Evolutionary conservation across 2,329 filamentous ascomycete species (phyloP).

Genomic region (Xylaria hypoxylon): DNA sequence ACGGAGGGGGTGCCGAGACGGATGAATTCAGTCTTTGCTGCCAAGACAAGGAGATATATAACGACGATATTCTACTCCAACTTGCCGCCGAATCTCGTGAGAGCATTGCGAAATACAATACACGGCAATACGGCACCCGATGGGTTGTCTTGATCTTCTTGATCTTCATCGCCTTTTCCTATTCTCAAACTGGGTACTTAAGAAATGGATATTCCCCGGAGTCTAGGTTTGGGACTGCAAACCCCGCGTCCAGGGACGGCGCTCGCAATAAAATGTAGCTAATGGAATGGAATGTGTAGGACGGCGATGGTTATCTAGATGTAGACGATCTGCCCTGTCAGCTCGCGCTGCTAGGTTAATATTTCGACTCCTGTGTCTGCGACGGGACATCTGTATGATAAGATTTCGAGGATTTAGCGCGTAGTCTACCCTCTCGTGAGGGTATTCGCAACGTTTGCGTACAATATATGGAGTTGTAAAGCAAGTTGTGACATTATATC

Average conservation of each 20-base stretch:
- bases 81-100: slow-evolving; percentile 10
- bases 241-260: background rate
- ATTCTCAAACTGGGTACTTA: background rate
- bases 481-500: background rate
- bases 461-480: background rate
- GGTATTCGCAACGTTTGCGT: background rate
- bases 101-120: background rate
- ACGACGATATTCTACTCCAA: slow-evolving; percentile 40
- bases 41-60: slow-evolving; percentile 42
- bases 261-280: background rate
- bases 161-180: background rate
- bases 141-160: background rate
- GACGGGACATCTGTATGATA: background rate
- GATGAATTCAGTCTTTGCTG: slow-evolving; percentile 45
- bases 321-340: background rate
- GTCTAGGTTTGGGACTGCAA: background rate
- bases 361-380: background rate
- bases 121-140: background rate
- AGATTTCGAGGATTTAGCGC: background rate
- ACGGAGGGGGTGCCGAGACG: slow-evolving; percentile 30
- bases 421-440: background rate
- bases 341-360: background rate
- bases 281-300: background rate
- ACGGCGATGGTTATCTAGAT: background rate
- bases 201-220: too few species aligned